Base-by-base conservation (phyloP, 169 alveolate genomes). In the Cystoisospora suis region DNA sequence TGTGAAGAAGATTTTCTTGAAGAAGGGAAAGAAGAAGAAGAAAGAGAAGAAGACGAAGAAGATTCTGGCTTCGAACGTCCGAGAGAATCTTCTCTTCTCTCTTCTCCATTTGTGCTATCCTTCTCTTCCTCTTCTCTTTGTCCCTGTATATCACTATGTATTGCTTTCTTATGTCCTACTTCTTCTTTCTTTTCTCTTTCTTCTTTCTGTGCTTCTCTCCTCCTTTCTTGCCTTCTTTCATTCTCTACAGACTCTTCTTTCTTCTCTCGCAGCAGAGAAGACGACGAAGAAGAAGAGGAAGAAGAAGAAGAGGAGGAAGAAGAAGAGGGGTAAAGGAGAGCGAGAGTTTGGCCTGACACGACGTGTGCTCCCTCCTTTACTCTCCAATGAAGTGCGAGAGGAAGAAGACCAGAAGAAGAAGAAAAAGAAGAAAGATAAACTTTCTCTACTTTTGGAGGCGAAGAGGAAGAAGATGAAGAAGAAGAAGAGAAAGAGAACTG, bases 261-360 rank as follows among this genome's bases (percentile, higher is more conserved):
- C 29, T 4, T 7, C 36, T 20, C 29, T 4, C 65, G 23, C 9
- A 9, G 38, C 15, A 7, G 9, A 46, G 87, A 45, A 42, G 69
- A 29, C 44, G 89, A 3, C 4, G 79, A 49, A 0, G 89, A 5
- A 15, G 53, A 34, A 15, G 89, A 12, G 17, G 59, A 15, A 40
- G 89, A 38, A n/a, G 65, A 3, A 38, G 61, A 17, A 36, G 81
- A 36, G 23, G 49, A 17, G 3, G 77, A 9, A 65, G 77, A n/a
- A 20, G 9, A 23, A 32, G n/a, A 23, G 15, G 77, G 77, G 15
- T 65, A 65, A 44, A 65, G 77, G 40, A 65, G 77, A 12, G 77
- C 77, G 7, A 65, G 77, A 3, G 77, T 65, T n/a, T 65, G 77
- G 23, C 77, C 77, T 36, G 77, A 36, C 23, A 65, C 77, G 77